Percentiles rank a stretch among this genome's conserved stretches.
These are phyloP conservation scores for Teratosphaeriaceae sp. DNA, from an alignment of 2,329 filamentous ascomycete species.

Conservation along the genomic window DNA sequence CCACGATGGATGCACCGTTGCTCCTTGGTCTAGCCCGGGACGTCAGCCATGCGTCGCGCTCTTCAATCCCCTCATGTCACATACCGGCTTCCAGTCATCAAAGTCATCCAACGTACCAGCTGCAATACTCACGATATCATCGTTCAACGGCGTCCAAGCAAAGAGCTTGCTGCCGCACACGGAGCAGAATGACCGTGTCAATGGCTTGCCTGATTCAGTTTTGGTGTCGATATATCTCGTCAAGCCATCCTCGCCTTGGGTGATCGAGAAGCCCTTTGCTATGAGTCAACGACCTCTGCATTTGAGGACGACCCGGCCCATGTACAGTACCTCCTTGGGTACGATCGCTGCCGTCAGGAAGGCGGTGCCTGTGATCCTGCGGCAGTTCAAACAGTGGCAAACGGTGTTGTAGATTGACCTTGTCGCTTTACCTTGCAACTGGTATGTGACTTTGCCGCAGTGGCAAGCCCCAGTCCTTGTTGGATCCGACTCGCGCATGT, in stretches of 20 bases:
- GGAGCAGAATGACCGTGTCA: conserved; percentile 38
- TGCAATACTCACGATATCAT: conserved; percentile 17
- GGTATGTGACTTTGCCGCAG: conserved; percentile 39
- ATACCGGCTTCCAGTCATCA: conserved; percentile 15
- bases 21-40: conserved; percentile 17
- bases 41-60: no score
- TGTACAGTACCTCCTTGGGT: conserved; percentile 30
- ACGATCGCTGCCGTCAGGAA: conserved; percentile 15
- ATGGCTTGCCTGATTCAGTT: conserved; percentile 38
- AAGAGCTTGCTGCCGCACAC: conserved; percentile 31
- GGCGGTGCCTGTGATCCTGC: conserved; percentile 30
- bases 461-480: conserved; percentile 32
- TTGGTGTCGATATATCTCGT: conserved; percentile 36
- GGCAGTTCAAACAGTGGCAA: conserved; percentile 45
- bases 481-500: background rate
- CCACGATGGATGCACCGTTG: conserved; percentile 18
- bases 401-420: conserved; percentile 35
- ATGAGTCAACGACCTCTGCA: conserved; percentile 26
- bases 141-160: conserved; percentile 14
- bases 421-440: conserved; percentile 35
- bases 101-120: conserved; percentile 21
- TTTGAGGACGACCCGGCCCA: background rate
- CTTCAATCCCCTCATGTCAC: no score
- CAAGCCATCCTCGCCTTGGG: conserved; percentile 34
- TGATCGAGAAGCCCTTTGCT: conserved; percentile 36